Evolutionary conservation across 106 monocot genomes (phyloP).

Genomic region (Platanthera guangdongensis): DNA sequence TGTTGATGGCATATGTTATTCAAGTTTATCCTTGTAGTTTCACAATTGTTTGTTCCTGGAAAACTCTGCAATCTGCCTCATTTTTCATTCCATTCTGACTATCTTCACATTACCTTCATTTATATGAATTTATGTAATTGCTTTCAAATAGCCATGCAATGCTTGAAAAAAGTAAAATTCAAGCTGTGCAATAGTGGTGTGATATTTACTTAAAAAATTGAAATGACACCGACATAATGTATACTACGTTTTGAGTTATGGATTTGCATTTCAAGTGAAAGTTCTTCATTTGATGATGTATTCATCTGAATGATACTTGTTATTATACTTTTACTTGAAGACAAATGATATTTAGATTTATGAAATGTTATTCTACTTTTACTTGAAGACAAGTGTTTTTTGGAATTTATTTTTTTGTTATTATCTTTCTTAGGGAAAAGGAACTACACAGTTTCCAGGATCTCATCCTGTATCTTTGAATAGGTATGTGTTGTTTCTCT

Average conservation of each 20-base stretch:
- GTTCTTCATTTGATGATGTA: not conserved
- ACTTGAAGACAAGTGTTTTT: not conserved
- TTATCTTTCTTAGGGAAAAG: constrained; percentile 28
- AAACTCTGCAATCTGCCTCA: not conserved
- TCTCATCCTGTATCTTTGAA: constrained; percentile 76
- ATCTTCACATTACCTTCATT: not conserved
- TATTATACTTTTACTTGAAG: not conserved
- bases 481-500: constrained; percentile 22
- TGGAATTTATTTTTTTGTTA: constrained; percentile 6
- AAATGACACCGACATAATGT: not conserved
- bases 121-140: not conserved
- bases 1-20: not conserved
- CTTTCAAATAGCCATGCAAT: not conserved
- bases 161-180: not conserved
- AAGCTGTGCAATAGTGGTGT: not conserved
- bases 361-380: not conserved
- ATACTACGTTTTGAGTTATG: not conserved
- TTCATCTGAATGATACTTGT: not conserved
- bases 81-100: not conserved
- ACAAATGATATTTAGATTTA: not conserved
- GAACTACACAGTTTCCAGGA: constrained; percentile 60
- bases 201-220: not conserved
- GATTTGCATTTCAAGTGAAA: not conserved
- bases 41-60: not conserved
- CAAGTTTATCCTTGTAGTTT: not conserved